Conservation (phyloP, 2,329 filamentous ascomycete species). For the Akanthomyces dipterigenus region DNA sequence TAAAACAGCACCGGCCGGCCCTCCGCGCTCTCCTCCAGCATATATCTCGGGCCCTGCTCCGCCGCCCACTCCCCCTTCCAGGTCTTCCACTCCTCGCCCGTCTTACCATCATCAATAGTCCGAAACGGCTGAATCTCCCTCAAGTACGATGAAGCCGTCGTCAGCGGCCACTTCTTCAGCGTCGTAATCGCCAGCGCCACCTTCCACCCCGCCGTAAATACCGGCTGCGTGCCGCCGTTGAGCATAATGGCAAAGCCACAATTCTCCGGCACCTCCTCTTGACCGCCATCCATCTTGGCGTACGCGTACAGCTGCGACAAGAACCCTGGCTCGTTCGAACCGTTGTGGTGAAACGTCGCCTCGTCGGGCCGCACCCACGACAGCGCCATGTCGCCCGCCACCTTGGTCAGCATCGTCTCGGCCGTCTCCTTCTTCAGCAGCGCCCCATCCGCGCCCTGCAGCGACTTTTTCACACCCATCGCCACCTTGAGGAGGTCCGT, state of each 20-base stretch:
- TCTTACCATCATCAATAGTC: background rate
- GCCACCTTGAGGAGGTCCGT: constrained; percentile 17
- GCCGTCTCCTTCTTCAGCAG: constrained; percentile 14
- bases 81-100: background rate
- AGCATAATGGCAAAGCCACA: constrained; percentile 18
- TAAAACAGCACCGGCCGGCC: background rate
- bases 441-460: constrained; percentile 10
- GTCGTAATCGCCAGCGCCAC: constrained; percentile 4
- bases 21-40: background rate
- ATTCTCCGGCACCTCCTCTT: constrained; percentile 10
- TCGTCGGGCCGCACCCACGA: constrained; percentile 16
- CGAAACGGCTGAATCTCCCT: background rate
- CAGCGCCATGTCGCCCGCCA: constrained; percentile 11
- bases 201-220: background rate
- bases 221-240: constrained; percentile 12
- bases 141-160: background rate
- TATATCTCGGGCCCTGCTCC: background rate
- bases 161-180: constrained; percentile 10
- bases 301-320: constrained; percentile 15
- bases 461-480: constrained; percentile 16
- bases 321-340: constrained; percentile 16
- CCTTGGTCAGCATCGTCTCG: constrained; percentile 16
- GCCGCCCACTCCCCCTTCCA: constrained; percentile 5
- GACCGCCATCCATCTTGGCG: background rate
- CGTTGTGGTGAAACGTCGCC: constrained; percentile 15